Conservation (phyloP, 345 rosid species). For the Rhizophora apiculata region DNA sequence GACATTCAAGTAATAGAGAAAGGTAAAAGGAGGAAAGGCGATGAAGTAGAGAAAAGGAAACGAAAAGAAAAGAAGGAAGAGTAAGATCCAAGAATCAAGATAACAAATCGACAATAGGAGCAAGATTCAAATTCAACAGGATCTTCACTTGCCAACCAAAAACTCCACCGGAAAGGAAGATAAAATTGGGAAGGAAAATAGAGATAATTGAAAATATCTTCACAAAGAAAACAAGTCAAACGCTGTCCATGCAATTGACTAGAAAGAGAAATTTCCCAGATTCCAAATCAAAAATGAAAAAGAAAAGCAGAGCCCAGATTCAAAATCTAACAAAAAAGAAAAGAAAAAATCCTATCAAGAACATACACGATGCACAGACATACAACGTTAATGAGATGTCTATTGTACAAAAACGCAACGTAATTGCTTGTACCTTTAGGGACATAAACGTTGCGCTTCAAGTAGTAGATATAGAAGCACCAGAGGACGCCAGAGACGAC, state of each 20-base stretch:
- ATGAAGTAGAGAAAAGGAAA: background rate
- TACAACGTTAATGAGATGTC: background rate
- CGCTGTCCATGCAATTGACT: background rate
- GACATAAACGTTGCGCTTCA: slow-evolving; percentile 69
- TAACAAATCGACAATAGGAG: background rate
- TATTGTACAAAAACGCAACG: background rate
- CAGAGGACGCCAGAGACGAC: slow-evolving; percentile 77
- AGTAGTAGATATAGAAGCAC: slow-evolving; percentile 86
- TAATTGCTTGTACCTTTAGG: slow-evolving; percentile 52
- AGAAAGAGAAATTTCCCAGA: background rate
- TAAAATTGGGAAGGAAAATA: background rate
- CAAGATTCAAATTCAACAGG: slow-evolving; percentile 7
- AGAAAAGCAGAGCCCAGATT: background rate
- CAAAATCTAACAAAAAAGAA: background rate
- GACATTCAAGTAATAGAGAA: background rate
- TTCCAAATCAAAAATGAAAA: background rate
- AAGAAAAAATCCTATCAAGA: background rate
- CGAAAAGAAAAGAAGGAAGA: background rate
- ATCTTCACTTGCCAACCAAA: background rate
- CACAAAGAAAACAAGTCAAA: background rate
- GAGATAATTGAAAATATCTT: background rate
- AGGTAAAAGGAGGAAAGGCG: background rate
- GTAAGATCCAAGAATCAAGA: background rate
- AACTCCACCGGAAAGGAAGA: no score
- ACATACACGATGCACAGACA: background rate